Base-by-base conservation (phyloP, 2,329 filamentous ascomycete species). In the Phyllosticta capitalensis region DNA sequence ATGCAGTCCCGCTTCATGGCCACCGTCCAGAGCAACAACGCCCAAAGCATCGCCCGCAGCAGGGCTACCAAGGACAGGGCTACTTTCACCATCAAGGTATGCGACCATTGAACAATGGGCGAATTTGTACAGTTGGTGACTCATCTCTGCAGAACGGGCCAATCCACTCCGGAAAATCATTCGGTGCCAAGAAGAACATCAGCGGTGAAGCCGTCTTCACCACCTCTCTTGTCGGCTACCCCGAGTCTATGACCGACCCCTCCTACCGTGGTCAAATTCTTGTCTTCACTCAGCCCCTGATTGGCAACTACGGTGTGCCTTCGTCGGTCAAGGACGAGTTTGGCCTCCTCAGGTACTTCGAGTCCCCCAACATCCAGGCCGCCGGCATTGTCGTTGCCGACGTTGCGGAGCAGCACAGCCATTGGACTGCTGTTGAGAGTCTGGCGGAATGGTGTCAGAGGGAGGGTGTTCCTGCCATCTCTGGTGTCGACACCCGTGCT, bases 121-220 rank as follows among this genome's bases (percentile, higher is more conserved):
- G 58, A 61, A 54, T 60, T 63, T n/a, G 14, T n/a, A 7, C 38
- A 45, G 17, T 3, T n/a, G 2, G 38, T 45, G 38, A 45, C 38
- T 45, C 38, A 45, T n/a, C 54, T 55, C 57, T 63, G 62, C 70
- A 91, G 85, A 90, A 96, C 78, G 94, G 94, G 63, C 94, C 94
- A 52, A 87, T 97, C 71, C 97, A 96, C 80, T 89, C 90, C 68
- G 94, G 94, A 72, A 96, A 89, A 73, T 95, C 92, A 61, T 99
- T 97, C 69, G 94, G 94, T 69, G 94, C 94, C 71, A 94, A 95
- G 75, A 84, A 88, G 74, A 99, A 96, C 81, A 89, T 97, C 72
- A 96, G 92, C 64, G 94, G 94, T 67, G 94, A 99, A 80, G 94
- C 94, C 52, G 94, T 97, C 74, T 99, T 99, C 81, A 97, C 94